These are phyloP conservation scores for Leptographium procerum DNA, from an alignment of 2,329 filamentous ascomycete genomes.

Conservation along the genomic window DNA sequence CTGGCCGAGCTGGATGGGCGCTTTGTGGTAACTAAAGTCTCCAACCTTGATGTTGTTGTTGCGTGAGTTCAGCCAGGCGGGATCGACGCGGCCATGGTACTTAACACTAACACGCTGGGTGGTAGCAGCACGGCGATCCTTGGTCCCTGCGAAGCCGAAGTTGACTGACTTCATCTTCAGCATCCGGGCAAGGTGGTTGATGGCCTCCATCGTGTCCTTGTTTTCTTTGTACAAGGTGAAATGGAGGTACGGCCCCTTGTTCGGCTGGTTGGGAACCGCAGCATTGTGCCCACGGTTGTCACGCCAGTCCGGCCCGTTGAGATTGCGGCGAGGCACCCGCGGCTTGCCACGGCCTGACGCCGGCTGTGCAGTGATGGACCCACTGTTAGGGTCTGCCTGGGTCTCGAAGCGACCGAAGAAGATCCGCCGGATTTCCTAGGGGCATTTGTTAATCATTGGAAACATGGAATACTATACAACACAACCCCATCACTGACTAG, in stretches of 20 bases:
- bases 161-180: slow-evolving; percentile 64
- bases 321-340: slow-evolving; percentile 13
- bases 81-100: slow-evolving; percentile 38
- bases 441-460: background rate
- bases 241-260: slow-evolving; percentile 54
- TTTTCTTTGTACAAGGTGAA: slow-evolving; percentile 96
- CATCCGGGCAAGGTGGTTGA: slow-evolving; percentile 63
- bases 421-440: slow-evolving; percentile 57
- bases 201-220: slow-evolving; percentile 88
- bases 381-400: slow-evolving; percentile 39
- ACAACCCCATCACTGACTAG: background rate
- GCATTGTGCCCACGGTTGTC: slow-evolving; percentile 5
- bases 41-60: slow-evolving; percentile 57
- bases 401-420: slow-evolving; percentile 74
- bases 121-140: slow-evolving; percentile 79
- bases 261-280: slow-evolving; percentile 4
- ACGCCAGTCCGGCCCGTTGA: background rate
- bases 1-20: slow-evolving; percentile 70
- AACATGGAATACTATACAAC: background rate
- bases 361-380: slow-evolving; percentile 48
- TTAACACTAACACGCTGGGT: slow-evolving; percentile 66
- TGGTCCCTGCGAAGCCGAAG: slow-evolving; percentile 72
- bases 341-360: slow-evolving; percentile 3
- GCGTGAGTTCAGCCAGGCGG: slow-evolving; percentile 55
- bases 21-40: slow-evolving; percentile 65